Conservation (phyloP, 768 basidiomycete genomes). For the Macrolepiota albuminosa region DNA sequence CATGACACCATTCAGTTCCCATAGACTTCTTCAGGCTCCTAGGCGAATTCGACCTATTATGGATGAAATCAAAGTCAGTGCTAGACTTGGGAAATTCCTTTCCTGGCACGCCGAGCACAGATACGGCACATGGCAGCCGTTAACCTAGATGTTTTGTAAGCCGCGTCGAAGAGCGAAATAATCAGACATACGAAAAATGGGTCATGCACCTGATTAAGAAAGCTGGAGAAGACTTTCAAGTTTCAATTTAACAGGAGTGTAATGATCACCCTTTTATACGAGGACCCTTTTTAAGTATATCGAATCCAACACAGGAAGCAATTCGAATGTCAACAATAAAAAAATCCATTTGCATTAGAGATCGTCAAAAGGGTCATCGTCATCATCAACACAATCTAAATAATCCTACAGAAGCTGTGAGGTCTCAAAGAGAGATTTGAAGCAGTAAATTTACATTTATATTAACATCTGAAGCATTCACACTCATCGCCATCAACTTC, state of each 20-base stretch:
- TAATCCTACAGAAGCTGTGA: constrained; percentile 13
- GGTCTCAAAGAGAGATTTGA: not conserved
- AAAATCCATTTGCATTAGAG: not conserved
- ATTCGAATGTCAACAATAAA: not conserved
- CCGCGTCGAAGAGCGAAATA: not conserved
- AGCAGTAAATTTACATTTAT: constrained; percentile 3
- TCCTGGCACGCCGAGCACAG: not conserved
- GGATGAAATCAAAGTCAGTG: not conserved
- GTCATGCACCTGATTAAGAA: not conserved
- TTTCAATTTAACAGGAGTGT: not conserved
- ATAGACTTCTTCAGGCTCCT: not conserved
- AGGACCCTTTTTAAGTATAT: not conserved
- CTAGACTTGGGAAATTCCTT: not conserved
- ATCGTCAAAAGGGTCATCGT: constrained; percentile 1
- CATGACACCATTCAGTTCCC: not conserved
- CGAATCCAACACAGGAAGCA: not conserved
- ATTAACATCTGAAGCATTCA: constrained; percentile 13
- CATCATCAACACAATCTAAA: constrained; percentile 13
- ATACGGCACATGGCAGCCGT: not conserved
- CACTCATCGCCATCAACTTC: constrained; percentile 4
- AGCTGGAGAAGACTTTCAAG: not conserved
- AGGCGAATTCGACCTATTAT: not conserved
- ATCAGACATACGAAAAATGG: not conserved
- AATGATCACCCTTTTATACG: not conserved
- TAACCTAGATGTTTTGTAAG: not conserved